phyloP scores from a whole-genome alignment of 805 yeast genomes.

The Teunomyces gatunensis region DNA sequence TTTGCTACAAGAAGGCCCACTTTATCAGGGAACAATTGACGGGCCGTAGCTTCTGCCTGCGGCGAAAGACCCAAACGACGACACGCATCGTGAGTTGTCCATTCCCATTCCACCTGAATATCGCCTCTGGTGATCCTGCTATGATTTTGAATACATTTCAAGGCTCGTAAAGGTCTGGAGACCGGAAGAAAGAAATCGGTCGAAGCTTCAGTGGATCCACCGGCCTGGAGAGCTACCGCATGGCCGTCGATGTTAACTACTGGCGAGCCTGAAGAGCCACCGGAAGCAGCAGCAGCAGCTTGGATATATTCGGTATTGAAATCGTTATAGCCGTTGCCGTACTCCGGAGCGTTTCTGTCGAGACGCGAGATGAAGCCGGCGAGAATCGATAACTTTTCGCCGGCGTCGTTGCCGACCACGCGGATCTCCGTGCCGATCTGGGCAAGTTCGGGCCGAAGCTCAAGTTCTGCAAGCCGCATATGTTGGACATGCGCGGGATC shows the following conservation, averaged over 20 bases:
- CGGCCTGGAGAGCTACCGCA: slow-evolving; percentile 92
- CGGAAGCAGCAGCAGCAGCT: slow-evolving; percentile 95
- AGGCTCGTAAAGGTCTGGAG: slow-evolving; percentile 77
- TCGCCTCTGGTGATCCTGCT: slow-evolving; percentile 74
- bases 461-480: slow-evolving; percentile 65
- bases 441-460: slow-evolving; percentile 77
- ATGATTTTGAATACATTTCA: slow-evolving; percentile 22
- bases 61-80: slow-evolving; percentile 77
- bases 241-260: slow-evolving; percentile 87
- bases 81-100: slow-evolving; percentile 89
- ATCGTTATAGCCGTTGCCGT: slow-evolving; percentile 88
- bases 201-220: slow-evolving; percentile 87
- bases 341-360: slow-evolving; percentile 93
- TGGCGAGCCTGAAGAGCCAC: slow-evolving; percentile 95
- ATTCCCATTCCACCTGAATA: slow-evolving; percentile 84
- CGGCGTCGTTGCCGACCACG: slow-evolving; percentile 95
- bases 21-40: slow-evolving; percentile 65
- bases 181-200: slow-evolving; percentile 91
- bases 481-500: slow-evolving; percentile 71
- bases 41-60: slow-evolving; percentile 68
- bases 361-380: slow-evolving; percentile 83
- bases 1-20: slow-evolving; percentile 85
- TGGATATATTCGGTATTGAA: slow-evolving; percentile 92
- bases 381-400: slow-evolving; percentile 85
- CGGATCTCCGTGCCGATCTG: slow-evolving; percentile 90